These are phyloP conservation scores for Yamadazyma kanchanaburiensis DNA, from an alignment of 1,139 yeast species.

Conservation along the genomic window DNA sequence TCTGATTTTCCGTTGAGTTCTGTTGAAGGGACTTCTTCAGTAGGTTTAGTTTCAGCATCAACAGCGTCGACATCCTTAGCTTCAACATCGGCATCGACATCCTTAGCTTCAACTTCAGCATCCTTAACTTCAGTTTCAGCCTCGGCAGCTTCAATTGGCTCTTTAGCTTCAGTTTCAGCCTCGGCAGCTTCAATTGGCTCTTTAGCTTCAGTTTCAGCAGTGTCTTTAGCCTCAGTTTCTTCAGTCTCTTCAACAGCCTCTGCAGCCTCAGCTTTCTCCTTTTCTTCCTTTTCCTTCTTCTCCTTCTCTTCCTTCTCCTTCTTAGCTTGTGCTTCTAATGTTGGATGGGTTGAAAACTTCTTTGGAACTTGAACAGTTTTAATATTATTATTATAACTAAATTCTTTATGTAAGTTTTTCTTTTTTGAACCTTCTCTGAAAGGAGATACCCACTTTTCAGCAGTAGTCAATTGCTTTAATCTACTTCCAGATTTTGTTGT, in stretches of 20 bases:
- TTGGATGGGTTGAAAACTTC: slow-evolving; percentile 41
- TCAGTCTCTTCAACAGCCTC: slow-evolving; percentile 10
- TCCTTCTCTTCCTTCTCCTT: slow-evolving; percentile 19
- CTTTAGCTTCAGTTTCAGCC: slow-evolving; percentile 6
- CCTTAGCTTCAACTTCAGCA: slow-evolving; percentile 5
- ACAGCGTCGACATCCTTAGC: slow-evolving; percentile 8
- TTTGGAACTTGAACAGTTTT: slow-evolving; percentile 37
- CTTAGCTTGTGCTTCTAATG: slow-evolving; percentile 27
- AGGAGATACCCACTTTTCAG: slow-evolving; percentile 50
- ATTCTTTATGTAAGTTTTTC: slow-evolving; percentile 33
- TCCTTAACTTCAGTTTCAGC: slow-evolving; percentile 2
- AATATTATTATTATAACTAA: slow-evolving; percentile 34
- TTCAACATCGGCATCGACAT: slow-evolving; percentile 10
- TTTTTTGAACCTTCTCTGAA: slow-evolving; percentile 33
- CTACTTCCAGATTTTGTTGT: slow-evolving; percentile 9
- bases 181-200: slow-evolving; percentile 8
- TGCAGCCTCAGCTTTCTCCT: slow-evolving; percentile 9
- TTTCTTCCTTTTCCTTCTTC: slow-evolving; percentile 12
- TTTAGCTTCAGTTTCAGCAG: slow-evolving; percentile 7
- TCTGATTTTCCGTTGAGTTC: slow-evolving; percentile 12
- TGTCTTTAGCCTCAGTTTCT: slow-evolving; percentile 4
- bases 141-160: slow-evolving; percentile 1
- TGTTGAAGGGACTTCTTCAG: slow-evolving; percentile 5
- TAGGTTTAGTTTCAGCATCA: slow-evolving; percentile 8
- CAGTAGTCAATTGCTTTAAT: slow-evolving; percentile 38